A percentile compares a stretch with the other conserved stretches of the same genome.
phyloP scores from a whole-genome alignment of 768 basidiomycete species.

The Psilocybe cubensis region DNA sequence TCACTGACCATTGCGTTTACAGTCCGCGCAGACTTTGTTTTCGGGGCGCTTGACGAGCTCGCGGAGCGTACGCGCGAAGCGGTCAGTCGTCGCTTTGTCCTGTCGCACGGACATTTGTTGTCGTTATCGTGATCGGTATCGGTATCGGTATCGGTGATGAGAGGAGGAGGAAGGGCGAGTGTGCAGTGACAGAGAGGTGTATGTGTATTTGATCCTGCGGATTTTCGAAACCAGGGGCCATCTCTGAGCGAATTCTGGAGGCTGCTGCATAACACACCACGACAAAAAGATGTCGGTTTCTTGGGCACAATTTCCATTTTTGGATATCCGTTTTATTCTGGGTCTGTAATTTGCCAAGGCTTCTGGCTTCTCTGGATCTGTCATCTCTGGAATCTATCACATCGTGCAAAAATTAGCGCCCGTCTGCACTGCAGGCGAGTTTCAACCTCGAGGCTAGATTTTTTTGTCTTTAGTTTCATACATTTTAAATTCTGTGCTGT shows the following conservation, averaged over 20 bases:
- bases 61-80: conserved; percentile 75
- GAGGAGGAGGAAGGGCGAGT: not conserved
- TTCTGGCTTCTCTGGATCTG: too few species aligned
- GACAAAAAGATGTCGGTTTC: not conserved
- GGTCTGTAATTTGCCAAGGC: too few species aligned
- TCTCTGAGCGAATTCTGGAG: conserved; percentile 10
- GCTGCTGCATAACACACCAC: conserved; percentile 6
- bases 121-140: conserved; percentile 38
- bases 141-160: too few species aligned
- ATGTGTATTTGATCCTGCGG: not conserved
- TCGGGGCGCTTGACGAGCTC: conserved; percentile 89
- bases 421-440: too few species aligned
- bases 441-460: too few species aligned
- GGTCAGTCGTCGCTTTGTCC: conserved; percentile 87
- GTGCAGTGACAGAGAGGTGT: not conserved
- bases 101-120: conserved; percentile 34
- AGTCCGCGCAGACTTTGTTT: conserved; percentile 95
- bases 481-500: too few species aligned
- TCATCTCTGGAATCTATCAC: too few species aligned
- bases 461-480: too few species aligned
- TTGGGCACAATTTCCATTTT: too few species aligned
- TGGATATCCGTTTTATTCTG: too few species aligned
- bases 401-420: too few species aligned
- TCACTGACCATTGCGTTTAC: conserved; percentile 88
- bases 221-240: not conserved